phyloP scores from a whole-genome alignment of 2,329 filamentous ascomycete species.

The Aspergillus oerlinghausenensis region DNA sequence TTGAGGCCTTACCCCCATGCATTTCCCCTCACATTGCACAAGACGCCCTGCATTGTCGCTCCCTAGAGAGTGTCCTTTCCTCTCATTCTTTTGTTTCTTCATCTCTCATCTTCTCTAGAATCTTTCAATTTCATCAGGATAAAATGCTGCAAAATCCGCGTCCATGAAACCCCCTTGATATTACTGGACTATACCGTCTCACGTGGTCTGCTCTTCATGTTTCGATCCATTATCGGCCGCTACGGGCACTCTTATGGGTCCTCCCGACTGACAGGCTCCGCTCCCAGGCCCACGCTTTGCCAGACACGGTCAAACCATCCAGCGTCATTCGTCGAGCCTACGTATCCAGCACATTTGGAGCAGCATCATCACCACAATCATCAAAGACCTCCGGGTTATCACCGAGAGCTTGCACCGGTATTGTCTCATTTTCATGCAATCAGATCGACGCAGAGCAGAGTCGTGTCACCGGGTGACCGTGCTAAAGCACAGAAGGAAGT shows the following conservation, averaged over 20 bases:
- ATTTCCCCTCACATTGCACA: not conserved
- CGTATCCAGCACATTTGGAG: not conserved
- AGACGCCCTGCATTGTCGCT: not conserved
- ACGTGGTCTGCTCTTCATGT: slow-evolving; percentile 21
- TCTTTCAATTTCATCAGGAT: not conserved
- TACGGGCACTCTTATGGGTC: slow-evolving; percentile 6
- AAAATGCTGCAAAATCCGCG: not conserved
- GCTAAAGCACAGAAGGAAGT: not conserved
- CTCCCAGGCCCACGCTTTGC: slow-evolving; percentile 2
- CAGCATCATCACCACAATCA: not conserved
- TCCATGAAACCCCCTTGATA: not conserved
- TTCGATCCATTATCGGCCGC: slow-evolving; percentile 10
- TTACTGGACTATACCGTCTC: slow-evolving; percentile 15
- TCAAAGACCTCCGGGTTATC: not conserved
- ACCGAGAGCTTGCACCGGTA: not conserved
- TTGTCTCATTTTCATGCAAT: not conserved
- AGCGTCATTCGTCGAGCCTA: not conserved
- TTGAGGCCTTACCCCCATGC: not conserved
- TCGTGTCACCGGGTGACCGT: slow-evolving; percentile 2
- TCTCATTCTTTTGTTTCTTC: not conserved
- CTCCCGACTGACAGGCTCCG: slow-evolving; percentile 5
- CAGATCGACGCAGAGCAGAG: not conserved
- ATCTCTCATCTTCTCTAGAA: not conserved
- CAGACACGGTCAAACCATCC: not conserved
- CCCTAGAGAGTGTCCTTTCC: not conserved